A percentile compares a stretch with the other conserved stretches of the same genome.
phyloP scores from a whole-genome alignment of 257 asterid species.

The Capsicum baccatum region DNA sequence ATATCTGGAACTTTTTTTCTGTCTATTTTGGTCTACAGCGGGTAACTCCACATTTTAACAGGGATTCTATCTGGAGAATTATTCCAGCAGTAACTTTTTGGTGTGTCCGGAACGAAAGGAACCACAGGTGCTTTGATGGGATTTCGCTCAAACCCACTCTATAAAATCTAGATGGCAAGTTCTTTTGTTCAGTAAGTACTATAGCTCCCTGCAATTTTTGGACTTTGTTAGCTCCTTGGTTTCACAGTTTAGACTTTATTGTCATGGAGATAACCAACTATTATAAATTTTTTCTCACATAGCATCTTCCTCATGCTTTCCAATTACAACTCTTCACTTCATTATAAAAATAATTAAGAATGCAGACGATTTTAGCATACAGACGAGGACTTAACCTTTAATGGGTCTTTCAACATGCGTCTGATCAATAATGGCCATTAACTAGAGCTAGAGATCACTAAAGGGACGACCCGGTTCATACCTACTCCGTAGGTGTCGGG shows the following conservation, averaged over 20 bases:
- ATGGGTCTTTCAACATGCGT: background rate
- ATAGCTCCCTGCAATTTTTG: background rate
- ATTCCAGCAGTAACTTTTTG: no score
- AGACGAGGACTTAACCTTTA: background rate
- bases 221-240: background rate
- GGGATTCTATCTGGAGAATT: no score
- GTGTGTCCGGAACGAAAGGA: no score
- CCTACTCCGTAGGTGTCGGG: no score
- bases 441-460: slow-evolving; percentile 8
- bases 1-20: no score
- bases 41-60: no score
- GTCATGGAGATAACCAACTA: background rate
- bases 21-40: no score
- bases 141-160: background rate
- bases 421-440: slow-evolving; percentile 16
- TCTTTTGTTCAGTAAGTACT: background rate
- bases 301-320: background rate
- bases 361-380: background rate
- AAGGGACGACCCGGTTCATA: no score
- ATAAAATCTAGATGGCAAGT: background rate
- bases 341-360: background rate
- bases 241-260: background rate
- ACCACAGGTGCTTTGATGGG: background rate
- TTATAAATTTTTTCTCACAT: background rate
- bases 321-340: background rate